Conservation (phyloP, 192 early-diverging fungal genomes). For the Chytriomyces hyalinus region DNA sequence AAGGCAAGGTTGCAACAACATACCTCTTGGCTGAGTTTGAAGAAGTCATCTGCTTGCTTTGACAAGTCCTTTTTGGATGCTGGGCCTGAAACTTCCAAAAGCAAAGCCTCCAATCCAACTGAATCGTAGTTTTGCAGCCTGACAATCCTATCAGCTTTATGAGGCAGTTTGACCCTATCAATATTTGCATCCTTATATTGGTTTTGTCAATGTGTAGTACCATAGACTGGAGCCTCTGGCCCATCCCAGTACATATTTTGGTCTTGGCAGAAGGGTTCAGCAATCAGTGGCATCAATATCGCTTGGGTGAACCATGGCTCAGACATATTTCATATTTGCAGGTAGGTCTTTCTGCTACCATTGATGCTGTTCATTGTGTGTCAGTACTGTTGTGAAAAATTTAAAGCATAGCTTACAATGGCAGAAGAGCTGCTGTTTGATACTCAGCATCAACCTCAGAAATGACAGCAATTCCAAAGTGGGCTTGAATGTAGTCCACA, state of each 20-base stretch:
- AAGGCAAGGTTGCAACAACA: background rate
- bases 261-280: background rate
- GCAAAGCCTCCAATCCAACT: background rate
- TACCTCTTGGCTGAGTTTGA: background rate
- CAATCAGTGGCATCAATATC: background rate
- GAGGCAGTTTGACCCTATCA: background rate
- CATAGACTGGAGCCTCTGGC: no score
- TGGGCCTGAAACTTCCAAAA: conserved; percentile 8
- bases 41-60: background rate
- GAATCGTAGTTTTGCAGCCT: background rate
- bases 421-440: no score
- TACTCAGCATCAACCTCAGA: no score
- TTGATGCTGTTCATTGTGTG: no score
- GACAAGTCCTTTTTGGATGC: background rate
- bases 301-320: background rate
- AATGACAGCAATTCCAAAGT: no score
- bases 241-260: background rate
- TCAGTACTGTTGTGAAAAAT: no score
- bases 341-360: no score
- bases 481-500: no score
- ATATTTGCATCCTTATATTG: background rate
- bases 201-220: background rate
- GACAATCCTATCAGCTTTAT: background rate
- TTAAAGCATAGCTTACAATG: no score
- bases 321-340: background rate